These are phyloP conservation scores for Ramularia endophylla DNA, from an alignment of 2,329 filamentous ascomycete genomes.

Conservation along the genomic window DNA sequence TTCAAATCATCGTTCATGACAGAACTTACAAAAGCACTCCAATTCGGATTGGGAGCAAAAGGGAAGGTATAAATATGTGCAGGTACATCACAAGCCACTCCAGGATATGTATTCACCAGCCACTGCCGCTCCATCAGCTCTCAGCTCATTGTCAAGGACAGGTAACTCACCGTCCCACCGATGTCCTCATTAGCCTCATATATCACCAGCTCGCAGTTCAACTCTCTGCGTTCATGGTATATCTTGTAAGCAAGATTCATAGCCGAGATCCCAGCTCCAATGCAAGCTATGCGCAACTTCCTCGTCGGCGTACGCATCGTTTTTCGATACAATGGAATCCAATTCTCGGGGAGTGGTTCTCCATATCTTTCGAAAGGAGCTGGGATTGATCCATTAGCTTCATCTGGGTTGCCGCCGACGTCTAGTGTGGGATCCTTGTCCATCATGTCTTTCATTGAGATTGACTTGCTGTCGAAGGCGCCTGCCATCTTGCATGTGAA, in stretches of 20 bases:
- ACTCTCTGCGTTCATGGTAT: slow-evolving; percentile 31
- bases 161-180: slow-evolving; percentile 31
- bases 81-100: slow-evolving; percentile 38
- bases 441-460: slow-evolving; percentile 14
- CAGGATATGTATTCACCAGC: slow-evolving; percentile 39
- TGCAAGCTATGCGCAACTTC: slow-evolving; percentile 25
- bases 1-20: too few relatives aligned
- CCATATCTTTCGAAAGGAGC: slow-evolving; percentile 22
- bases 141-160: too few relatives aligned
- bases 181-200: slow-evolving; percentile 39
- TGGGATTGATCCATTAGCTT: slow-evolving; percentile 21
- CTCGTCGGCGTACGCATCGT: slow-evolving; percentile 27
- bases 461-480: not conserved
- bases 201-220: slow-evolving; percentile 33
- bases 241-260: slow-evolving; percentile 38
- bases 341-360: slow-evolving; percentile 21
- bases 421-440: slow-evolving; percentile 20
- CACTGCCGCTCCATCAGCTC: too few relatives aligned
- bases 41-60: slow-evolving; percentile 40
- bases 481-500: slow-evolving; percentile 11
- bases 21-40: slow-evolving; percentile 31
- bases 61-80: slow-evolving; percentile 37
- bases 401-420: slow-evolving; percentile 13
- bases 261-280: slow-evolving; percentile 33
- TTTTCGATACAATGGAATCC: slow-evolving; percentile 31